phyloP scores from a whole-genome alignment of 2,329 filamentous ascomycete genomes.

The Pseudodiploospora longispora region DNA sequence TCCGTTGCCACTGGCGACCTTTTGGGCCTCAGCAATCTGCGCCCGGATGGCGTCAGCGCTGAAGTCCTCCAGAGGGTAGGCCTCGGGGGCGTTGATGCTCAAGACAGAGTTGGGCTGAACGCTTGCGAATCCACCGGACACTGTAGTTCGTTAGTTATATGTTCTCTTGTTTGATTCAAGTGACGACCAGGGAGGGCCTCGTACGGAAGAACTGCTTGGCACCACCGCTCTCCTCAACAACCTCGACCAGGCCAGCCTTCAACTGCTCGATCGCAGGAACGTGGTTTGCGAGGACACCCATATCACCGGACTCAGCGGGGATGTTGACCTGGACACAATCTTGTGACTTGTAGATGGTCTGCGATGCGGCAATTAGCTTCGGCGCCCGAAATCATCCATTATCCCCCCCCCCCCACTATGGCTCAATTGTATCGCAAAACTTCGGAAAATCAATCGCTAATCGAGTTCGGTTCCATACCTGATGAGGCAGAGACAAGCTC shows the following conservation, averaged over 20 bases:
- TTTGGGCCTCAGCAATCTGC: slow-evolving; percentile 92
- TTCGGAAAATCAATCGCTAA: slow-evolving; percentile 14
- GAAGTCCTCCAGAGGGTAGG: slow-evolving; percentile 91
- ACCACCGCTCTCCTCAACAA: slow-evolving; percentile 84
- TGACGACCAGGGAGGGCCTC: slow-evolving; percentile 30
- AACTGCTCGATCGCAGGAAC: slow-evolving; percentile 98
- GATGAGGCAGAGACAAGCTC: slow-evolving; percentile 93
- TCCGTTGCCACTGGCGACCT: slow-evolving; percentile 81
- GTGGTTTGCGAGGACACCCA: slow-evolving; percentile 99
- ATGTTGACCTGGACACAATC: slow-evolving; percentile 94
- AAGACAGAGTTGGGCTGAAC: slow-evolving; percentile 91
- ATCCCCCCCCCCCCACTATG: slow-evolving; percentile 13
- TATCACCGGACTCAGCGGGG: slow-evolving; percentile 94
- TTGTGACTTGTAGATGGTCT: slow-evolving; percentile 64
- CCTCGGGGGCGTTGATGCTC: slow-evolving; percentile 98
- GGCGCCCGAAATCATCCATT: slow-evolving; percentile 16
- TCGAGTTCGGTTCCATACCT: slow-evolving; percentile 58
- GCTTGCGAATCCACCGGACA: slow-evolving; percentile 93
- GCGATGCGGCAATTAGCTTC: slow-evolving; percentile 44
- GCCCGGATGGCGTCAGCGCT: slow-evolving; percentile 80
- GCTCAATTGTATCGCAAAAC: slow-evolving; percentile 20
- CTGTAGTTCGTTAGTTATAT: slow-evolving; percentile 35
- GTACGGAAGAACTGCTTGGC: slow-evolving; percentile 98
- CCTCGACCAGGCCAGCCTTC: slow-evolving; percentile 90
- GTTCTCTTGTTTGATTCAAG: slow-evolving; percentile 1